Conservation (phyloP, 805 yeast species). For the Starmerella cellae region DNA sequence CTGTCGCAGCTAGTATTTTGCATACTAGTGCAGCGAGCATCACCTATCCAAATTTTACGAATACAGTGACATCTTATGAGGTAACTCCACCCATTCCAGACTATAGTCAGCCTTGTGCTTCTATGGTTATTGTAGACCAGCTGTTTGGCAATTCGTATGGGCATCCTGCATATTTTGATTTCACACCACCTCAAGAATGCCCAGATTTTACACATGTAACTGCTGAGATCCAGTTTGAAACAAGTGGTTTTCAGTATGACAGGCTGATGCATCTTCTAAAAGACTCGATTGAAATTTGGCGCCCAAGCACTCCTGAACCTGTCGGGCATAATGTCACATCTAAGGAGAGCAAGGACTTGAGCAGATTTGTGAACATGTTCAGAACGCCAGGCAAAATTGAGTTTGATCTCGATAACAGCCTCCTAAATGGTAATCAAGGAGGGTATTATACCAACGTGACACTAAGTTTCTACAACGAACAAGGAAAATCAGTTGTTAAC, state of each 20-base stretch:
- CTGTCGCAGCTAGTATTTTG: no score
- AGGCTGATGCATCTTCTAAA: slow-evolving; percentile 34
- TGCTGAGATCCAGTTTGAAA: slow-evolving; percentile 22
- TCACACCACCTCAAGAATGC: slow-evolving; percentile 25
- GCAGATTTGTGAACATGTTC: slow-evolving; percentile 45
- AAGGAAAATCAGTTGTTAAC: background rate
- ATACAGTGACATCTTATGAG: slow-evolving; percentile 11
- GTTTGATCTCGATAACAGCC: slow-evolving; percentile 50
- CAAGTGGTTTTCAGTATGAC: slow-evolving; percentile 30
- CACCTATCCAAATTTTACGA: background rate
- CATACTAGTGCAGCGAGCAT: no score
- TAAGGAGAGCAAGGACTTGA: slow-evolving; percentile 51
- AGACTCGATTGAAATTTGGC: slow-evolving; percentile 55
- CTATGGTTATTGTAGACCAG: slow-evolving; percentile 18
- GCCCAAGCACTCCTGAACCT: slow-evolving; percentile 68
- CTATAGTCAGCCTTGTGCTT: slow-evolving; percentile 10
- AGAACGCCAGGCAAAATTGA: slow-evolving; percentile 29
- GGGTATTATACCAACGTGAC: slow-evolving; percentile 40
- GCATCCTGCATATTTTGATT: slow-evolving; percentile 22
- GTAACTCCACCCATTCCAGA: slow-evolving; percentile 9
- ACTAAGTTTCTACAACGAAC: slow-evolving; percentile 36
- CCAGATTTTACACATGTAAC: slow-evolving; percentile 27
- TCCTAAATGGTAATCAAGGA: slow-evolving; percentile 43
- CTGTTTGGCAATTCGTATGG: slow-evolving; percentile 28
- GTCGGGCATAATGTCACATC: slow-evolving; percentile 37